Base-by-base conservation (phyloP, 768 basidiomycete species). In the Hygrophorus russula region DNA sequence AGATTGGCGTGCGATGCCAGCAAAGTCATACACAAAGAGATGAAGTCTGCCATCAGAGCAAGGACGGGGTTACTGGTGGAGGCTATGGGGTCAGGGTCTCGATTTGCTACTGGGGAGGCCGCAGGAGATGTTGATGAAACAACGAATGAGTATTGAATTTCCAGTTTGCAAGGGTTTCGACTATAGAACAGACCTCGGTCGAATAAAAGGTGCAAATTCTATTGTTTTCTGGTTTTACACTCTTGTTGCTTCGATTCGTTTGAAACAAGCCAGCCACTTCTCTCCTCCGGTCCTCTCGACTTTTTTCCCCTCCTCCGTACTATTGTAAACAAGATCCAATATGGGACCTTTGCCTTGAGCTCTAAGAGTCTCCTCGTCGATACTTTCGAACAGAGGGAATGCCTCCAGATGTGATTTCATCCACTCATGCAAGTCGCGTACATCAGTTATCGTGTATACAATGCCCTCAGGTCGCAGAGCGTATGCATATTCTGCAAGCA, bases 401-500 rank as follows among this genome's bases (percentile, higher is more conserved):
- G 69, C 73, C 36, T 76, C 76, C n/a, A 98, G 69, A 65, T 98
- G 93, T 3, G 74, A 67, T 42, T 76, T 80, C 90, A 97, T 97
- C 96, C 96, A 99, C 44, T 83, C 75, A 58, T 94, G 84, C 13
- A 99, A 73, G 56, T 97, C 92, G 51, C 78, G 71, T 30, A 99
- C 96, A 54, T 99, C 96, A 7, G 96, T 99, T 60, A 97, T 92
- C 10, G 94, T 98, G 66, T 98, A 99, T 18, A 98, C 73, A 56
- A 94, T 82, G 5, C 96, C 96, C n/a, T 92, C 93, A 0, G 87
- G 87, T 19, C 78, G 74, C 34, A 99, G 76, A 17, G 87, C 84
- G 58, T 89, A 96, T 4, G 96, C 94, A 52, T 99, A 99, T 58
- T 99, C 96, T 18, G 96, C 92, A 14, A 98, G 74, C 24, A 99